phyloP scores from a whole-genome alignment of 192 early-diverging fungal species.

The Entomortierella beljakovae region DNA sequence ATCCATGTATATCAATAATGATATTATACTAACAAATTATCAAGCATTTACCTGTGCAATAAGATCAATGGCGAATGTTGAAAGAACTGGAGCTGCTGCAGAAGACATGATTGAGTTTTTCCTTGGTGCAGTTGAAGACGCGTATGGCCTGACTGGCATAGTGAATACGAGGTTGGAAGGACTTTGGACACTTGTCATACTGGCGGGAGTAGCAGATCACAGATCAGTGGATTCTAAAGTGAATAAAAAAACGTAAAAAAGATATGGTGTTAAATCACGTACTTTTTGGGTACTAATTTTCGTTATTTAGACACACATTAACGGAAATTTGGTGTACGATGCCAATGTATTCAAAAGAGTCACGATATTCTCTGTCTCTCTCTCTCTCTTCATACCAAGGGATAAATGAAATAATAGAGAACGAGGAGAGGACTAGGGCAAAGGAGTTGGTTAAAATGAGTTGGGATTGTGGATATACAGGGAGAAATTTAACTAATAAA shows the following conservation, averaged over 20 bases:
- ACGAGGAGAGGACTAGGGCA: background rate
- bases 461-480: background rate
- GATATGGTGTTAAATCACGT: too few species aligned
- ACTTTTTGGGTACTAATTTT: too few species aligned
- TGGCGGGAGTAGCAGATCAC: background rate
- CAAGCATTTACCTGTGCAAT: conserved; percentile 43
- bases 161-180: conserved; percentile 13
- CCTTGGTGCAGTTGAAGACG: conserved; percentile 2
- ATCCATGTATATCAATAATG: background rate
- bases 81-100: conserved; percentile 32
- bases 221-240: background rate
- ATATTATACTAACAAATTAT: background rate
- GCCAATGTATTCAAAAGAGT: background rate
- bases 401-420: background rate
- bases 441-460: background rate
- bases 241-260: background rate
- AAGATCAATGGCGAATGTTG: conserved; percentile 48
- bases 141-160: conserved; percentile 29
- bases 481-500: background rate
- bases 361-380: background rate
- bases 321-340: background rate
- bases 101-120: conserved; percentile 36
- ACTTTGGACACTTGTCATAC: conserved; percentile 42
- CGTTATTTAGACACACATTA: too few species aligned
- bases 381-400: background rate